A percentile compares a stretch with the other conserved stretches of the same genome.
Conservation (phyloP, 345 rosid genomes). For the Hevea brasiliensis region DNA sequence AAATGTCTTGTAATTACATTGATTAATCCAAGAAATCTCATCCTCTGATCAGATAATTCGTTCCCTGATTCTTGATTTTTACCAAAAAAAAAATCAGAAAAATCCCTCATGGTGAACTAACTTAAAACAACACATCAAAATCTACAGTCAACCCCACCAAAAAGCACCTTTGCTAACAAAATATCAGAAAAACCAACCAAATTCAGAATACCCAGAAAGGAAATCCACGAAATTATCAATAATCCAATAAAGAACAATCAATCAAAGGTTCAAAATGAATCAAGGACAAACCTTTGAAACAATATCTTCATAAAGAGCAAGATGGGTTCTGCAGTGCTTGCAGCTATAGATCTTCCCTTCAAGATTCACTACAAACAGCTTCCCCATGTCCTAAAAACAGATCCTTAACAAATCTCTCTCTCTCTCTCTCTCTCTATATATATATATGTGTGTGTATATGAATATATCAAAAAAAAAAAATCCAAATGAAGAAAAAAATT, state of each 20-base stretch:
- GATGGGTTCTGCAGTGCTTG: constrained; percentile 91
- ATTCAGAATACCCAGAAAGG: constrained; percentile 31
- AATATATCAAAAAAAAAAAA: neutral
- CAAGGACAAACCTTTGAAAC: constrained; percentile 68
- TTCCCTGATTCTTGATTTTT: neutral
- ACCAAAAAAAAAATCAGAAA: neutral
- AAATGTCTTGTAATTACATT: neutral
- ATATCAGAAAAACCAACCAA: constrained; percentile 2
- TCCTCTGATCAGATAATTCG: neutral
- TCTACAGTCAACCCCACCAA: constrained; percentile 10
- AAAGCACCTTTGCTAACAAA: too few species aligned
- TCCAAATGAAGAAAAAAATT: neutral
- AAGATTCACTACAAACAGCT: constrained; percentile 77
- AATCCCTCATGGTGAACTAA: neutral
- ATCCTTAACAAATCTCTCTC: neutral
- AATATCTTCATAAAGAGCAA: constrained; percentile 73
- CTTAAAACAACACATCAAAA: constrained; percentile 1
- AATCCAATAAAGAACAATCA: constrained; percentile 7
- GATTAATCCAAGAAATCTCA: neutral
- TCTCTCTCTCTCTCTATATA: too few species aligned
- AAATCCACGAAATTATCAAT: constrained; percentile 16
- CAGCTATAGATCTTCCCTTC: constrained; percentile 94
- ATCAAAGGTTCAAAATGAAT: neutral
- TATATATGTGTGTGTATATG: too few species aligned
- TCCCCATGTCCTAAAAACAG: constrained; percentile 63